Percentiles rank a stretch among this genome's conserved stretches.
Evolutionary conservation across 2,329 filamentous ascomycete species (phyloP).

Genomic region (Colletotrichum eleusines): DNA sequence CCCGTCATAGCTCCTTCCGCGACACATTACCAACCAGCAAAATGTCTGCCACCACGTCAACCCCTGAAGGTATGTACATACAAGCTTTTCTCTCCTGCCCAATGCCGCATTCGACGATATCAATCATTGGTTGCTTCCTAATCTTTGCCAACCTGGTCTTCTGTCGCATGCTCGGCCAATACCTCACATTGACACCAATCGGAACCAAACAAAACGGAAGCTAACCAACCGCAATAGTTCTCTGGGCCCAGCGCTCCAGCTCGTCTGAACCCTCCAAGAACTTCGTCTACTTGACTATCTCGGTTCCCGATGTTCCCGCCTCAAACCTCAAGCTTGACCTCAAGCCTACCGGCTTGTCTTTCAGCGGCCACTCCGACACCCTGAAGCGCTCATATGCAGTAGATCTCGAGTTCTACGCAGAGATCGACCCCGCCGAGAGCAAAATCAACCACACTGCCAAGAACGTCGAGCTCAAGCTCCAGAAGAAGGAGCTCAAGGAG

Average conservation of each 20-base stretch:
- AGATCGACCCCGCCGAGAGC: constrained; percentile 88
- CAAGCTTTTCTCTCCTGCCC: not conserved
- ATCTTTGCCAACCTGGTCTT: not conserved
- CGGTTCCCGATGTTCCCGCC: constrained; percentile 84
- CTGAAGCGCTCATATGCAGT: constrained; percentile 91
- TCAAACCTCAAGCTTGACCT: constrained; percentile 85
- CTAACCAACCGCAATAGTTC: constrained; percentile 68
- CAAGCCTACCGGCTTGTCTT: constrained; percentile 80
- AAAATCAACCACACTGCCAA: constrained; percentile 90
- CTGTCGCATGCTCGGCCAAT: not conserved
- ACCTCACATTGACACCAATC: not conserved
- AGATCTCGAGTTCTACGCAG: constrained; percentile 87
- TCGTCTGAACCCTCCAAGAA: constrained; percentile 85
- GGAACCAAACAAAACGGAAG: not conserved
- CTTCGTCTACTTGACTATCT: constrained; percentile 93
- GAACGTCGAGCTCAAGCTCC: constrained; percentile 89
- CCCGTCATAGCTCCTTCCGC: constrained; percentile 40
- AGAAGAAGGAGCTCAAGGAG: constrained; percentile 96
- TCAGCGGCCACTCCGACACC: constrained; percentile 84
- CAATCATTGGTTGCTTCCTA: constrained; percentile 16
- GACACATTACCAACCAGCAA: constrained; percentile 37
- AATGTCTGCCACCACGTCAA: constrained; percentile 49
- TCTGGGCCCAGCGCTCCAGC: constrained; percentile 98
- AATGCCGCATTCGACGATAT: not conserved
- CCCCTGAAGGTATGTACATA: constrained; percentile 56